These are phyloP conservation scores for Phytophthora lateralis DNA, from an alignment of 352 stramenopile genomes.

Conservation along the genomic window DNA sequence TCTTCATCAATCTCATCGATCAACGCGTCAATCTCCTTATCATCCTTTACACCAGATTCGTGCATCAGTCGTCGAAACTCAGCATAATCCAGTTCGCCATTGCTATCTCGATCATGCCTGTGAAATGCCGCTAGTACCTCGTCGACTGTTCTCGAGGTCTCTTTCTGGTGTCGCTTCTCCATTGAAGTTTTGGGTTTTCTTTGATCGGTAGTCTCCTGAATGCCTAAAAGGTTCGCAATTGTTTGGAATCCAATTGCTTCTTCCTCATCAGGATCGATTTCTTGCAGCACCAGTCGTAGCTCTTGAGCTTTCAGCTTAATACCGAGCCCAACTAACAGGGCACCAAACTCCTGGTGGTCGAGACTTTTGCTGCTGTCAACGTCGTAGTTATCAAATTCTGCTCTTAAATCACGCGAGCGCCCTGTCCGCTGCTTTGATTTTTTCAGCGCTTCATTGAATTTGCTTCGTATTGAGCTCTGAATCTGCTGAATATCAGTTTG, in stretches of 20 bases:
- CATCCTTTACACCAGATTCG: constrained; percentile 49
- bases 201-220: constrained; percentile 2
- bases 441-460: constrained; percentile 34
- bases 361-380: constrained; percentile 51
- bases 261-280: constrained; percentile 52
- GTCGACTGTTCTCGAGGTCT: constrained; percentile 1
- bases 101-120: constrained; percentile 49
- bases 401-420: constrained; percentile 22
- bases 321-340: constrained; percentile 57
- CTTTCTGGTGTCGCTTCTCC: constrained; percentile 6
- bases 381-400: constrained; percentile 61
- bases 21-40: constrained; percentile 48
- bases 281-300: constrained; percentile 39
- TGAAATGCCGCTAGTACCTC: constrained; percentile 35
- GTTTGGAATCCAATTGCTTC: constrained; percentile 54
- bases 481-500: constrained; percentile 30
- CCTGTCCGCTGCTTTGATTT: constrained; percentile 27
- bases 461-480: constrained; percentile 26
- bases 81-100: constrained; percentile 52
- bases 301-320: constrained; percentile 58
- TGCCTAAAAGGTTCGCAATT: constrained; percentile 35
- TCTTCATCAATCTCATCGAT: constrained; percentile 53
- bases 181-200: constrained; percentile 3
- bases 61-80: constrained; percentile 62
- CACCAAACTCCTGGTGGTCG: constrained; percentile 66